Percentiles rank a stretch among this genome's conserved stretches.
Evolutionary conservation across 2,329 filamentous ascomycete genomes (phyloP).

Genomic region (Amauroascus niger): DNA sequence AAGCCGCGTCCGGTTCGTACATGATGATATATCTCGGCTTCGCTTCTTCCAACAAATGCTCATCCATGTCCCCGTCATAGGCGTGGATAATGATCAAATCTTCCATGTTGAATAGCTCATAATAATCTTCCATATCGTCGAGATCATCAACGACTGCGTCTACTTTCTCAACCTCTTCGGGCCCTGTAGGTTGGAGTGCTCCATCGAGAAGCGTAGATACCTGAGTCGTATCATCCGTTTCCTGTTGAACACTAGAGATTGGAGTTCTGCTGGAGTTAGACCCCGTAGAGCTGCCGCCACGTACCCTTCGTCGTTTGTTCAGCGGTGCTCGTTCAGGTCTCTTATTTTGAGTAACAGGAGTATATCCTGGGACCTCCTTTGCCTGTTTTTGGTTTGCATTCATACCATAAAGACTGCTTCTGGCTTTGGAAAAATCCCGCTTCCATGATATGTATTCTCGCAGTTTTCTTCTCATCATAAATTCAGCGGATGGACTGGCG

Average conservation of each 20-base stretch:
- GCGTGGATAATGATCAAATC: slow-evolving; percentile 83
- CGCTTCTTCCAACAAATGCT: slow-evolving; percentile 89
- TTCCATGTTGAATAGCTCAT: slow-evolving; percentile 81
- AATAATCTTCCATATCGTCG: slow-evolving; percentile 86
- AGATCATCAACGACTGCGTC: slow-evolving; percentile 67
- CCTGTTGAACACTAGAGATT: slow-evolving; percentile 64
- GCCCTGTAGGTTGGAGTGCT: slow-evolving; percentile 70
- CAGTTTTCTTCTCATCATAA: slow-evolving; percentile 83
- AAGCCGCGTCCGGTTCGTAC: slow-evolving; percentile 93
- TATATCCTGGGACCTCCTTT: slow-evolving; percentile 19
- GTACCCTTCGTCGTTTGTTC: slow-evolving; percentile 76
- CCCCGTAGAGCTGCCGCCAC: slow-evolving; percentile 58
- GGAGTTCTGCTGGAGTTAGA: slow-evolving; percentile 54
- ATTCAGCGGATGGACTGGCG: slow-evolving; percentile 59
- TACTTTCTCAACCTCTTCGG: slow-evolving; percentile 53
- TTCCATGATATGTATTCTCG: slow-evolving; percentile 88
- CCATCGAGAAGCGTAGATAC: slow-evolving; percentile 66
- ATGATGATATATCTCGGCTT: slow-evolving; percentile 93
- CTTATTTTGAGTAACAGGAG: slow-evolving; percentile 16
- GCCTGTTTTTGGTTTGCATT: slow-evolving; percentile 23
- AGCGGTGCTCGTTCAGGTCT: slow-evolving; percentile 58
- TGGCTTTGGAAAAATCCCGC: slow-evolving; percentile 75
- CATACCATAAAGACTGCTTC: slow-evolving; percentile 36
- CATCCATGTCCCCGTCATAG: slow-evolving; percentile 91
- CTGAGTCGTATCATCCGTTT: slow-evolving; percentile 66